These are phyloP conservation scores for Entelexis sorbosivorans DNA, from an alignment of 1,139 yeast species.

Conservation along the genomic window DNA sequence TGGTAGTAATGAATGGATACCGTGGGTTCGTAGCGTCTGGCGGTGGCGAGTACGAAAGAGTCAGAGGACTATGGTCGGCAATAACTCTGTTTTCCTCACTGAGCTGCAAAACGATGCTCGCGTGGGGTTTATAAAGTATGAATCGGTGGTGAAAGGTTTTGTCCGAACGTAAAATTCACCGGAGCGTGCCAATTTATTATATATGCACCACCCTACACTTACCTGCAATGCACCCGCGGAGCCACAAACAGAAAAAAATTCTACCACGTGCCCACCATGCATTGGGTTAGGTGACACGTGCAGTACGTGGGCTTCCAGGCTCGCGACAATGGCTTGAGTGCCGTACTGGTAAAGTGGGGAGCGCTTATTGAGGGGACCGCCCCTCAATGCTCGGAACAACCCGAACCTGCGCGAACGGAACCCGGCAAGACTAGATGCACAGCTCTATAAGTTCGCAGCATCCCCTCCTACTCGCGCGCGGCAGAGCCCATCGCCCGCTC, in stretches of 20 bases:
- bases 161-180: not conserved
- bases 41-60: not conserved
- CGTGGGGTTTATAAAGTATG: not conserved
- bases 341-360: not conserved
- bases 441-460: too few species aligned
- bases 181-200: not conserved
- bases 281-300: not conserved
- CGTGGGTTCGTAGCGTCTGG: not conserved
- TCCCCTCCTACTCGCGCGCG: too few species aligned
- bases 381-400: not conserved
- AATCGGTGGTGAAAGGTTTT: not conserved
- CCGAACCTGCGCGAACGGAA: not conserved
- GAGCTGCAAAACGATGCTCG: not conserved
- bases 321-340: not conserved
- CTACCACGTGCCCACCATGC: not conserved
- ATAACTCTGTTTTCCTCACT: not conserved
- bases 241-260: slow-evolving; percentile 3
- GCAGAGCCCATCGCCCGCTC: not conserved
- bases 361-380: not conserved
- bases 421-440: too few species aligned
- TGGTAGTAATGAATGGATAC: not conserved
- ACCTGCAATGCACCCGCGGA: not conserved
- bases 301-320: not conserved
- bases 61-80: not conserved
- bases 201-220: slow-evolving; percentile 1